Conservation (phyloP, 352 stramenopile genomes). For the Phytophthora hybrid region DNA sequence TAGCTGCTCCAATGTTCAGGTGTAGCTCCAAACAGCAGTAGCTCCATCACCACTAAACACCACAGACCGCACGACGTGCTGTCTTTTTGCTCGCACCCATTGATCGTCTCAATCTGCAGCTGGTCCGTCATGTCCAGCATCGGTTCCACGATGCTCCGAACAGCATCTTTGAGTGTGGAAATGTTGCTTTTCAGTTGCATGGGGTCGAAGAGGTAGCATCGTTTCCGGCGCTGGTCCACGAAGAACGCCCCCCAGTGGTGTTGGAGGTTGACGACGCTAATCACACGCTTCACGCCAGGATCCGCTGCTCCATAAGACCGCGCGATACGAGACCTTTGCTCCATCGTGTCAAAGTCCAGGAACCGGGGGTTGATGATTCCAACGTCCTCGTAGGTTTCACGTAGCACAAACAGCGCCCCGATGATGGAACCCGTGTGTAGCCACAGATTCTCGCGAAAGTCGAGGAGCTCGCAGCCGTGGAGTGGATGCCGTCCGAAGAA, state of each 20-base stretch:
- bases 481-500: constrained; percentile 3
- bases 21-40: constrained; percentile 5
- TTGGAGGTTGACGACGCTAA: constrained; percentile 16
- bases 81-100: constrained; percentile 1
- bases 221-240: neutral
- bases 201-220: neutral
- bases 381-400: neutral
- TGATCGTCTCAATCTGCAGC: neutral
- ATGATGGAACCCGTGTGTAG: constrained; percentile 13
- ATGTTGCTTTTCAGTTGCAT: neutral
- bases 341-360: constrained; percentile 8
- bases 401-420: constrained; percentile 10
- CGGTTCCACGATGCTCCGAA: neutral
- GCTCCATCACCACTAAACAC: constrained; percentile 13
- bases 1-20: constrained; percentile 5
- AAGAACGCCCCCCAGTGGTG: constrained; percentile 13
- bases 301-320: neutral
- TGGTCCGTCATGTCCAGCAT: constrained; percentile 8
- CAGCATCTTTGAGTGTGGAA: neutral
- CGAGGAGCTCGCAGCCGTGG: constrained; percentile 10
- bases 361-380: constrained; percentile 12
- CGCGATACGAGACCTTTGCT: constrained; percentile 1
- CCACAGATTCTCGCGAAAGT: constrained; percentile 18
- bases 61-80: constrained; percentile 4
- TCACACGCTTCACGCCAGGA: neutral